Conservation (phyloP, 2,329 filamentous ascomycete species). For the Paraphoma chrysanthemicola region DNA sequence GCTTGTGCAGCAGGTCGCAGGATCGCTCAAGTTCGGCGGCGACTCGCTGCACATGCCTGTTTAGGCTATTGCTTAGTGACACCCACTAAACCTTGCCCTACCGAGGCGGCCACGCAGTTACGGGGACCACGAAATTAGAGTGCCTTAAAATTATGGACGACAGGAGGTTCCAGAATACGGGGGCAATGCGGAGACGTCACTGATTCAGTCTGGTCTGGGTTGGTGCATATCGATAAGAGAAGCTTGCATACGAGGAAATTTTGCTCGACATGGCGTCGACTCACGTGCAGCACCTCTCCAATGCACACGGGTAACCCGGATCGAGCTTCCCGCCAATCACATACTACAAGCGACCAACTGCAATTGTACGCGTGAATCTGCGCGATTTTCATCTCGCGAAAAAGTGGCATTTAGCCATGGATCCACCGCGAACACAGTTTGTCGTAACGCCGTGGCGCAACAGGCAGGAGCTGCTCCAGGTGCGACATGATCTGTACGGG, state of each 20-base stretch:
- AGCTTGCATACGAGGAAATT: slow-evolving; percentile 1
- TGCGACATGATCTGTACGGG: slow-evolving; percentile 71
- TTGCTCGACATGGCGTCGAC: not conserved
- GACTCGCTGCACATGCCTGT: slow-evolving; percentile 7
- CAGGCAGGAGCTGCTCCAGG: slow-evolving; percentile 68
- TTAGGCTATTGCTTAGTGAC: slow-evolving; percentile 1
- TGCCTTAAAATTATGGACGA: not conserved
- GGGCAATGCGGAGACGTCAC: slow-evolving; percentile 1
- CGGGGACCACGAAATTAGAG: slow-evolving; percentile 7
- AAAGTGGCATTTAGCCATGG: slow-evolving; percentile 14
- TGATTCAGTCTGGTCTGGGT: not conserved
- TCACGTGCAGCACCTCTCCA: slow-evolving; percentile 3
- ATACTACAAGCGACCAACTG: not conserved
- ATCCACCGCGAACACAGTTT: slow-evolving; percentile 50
- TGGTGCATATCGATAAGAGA: slow-evolving; percentile 8
- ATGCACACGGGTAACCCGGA: slow-evolving; percentile 1
- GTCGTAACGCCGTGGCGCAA: slow-evolving; percentile 77
- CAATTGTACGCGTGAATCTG: not conserved
- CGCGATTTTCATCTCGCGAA: not conserved
- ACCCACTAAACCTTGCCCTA: slow-evolving; percentile 2
- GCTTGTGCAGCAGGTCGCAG: slow-evolving; percentile 2
- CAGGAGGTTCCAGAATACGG: slow-evolving; percentile 7
- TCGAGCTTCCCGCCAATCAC: slow-evolving; percentile 15
- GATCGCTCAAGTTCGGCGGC: slow-evolving; percentile 5
- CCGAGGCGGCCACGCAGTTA: slow-evolving; percentile 5